Evolutionary conservation across 2,329 filamentous ascomycete genomes (phyloP).

Genomic region (Blastomyces parvus): DNA sequence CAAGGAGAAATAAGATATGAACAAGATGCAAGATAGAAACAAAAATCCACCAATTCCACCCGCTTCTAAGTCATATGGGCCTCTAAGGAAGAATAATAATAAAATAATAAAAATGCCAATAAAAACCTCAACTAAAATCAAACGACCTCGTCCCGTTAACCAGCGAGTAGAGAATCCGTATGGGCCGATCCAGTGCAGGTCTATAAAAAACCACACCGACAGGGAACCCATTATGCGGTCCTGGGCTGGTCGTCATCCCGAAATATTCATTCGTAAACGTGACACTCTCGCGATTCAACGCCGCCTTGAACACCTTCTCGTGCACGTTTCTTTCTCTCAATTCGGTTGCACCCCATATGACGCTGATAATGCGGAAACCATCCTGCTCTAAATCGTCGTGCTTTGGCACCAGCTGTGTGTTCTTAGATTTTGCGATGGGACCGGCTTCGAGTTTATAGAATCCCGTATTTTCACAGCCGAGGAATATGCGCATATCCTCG

Average conservation of each 20-base stretch:
- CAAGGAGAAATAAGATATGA: neutral
- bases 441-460: neutral
- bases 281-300: neutral
- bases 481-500: constrained; percentile 1
- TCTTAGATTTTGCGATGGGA: neutral
- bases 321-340: neutral
- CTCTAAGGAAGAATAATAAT: neutral
- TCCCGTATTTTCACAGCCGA: neutral
- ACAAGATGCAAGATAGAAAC: neutral
- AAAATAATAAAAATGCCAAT: neutral
- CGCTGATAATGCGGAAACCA: constrained; percentile 1
- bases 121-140: neutral
- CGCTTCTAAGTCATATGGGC: neutral
- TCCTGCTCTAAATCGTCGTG: neutral
- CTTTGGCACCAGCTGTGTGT: neutral
- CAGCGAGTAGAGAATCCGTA: neutral
- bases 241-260: neutral
- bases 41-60: neutral
- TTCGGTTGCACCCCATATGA: neutral
- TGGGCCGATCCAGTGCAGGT: neutral
- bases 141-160: neutral
- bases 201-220: neutral
- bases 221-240: neutral
- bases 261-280: neutral
- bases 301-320: constrained; percentile 2